Evolutionary conservation across 495 filamentous ascomycete species (phyloP), one percentile per base, ranked within the genome.

Genomic region (Aspergillus campestris): DNA sequence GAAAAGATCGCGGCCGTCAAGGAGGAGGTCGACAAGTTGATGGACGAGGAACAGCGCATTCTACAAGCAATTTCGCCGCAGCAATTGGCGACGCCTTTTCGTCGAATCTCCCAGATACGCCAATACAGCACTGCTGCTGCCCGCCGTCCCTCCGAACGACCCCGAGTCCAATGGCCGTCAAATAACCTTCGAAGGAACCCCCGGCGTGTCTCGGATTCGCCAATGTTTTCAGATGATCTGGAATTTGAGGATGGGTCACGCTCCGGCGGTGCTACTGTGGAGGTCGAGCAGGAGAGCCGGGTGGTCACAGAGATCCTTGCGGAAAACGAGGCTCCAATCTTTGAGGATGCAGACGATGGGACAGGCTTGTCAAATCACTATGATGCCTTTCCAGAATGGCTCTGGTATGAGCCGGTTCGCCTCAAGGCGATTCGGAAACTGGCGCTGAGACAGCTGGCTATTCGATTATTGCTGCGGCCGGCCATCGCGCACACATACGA

Each of bases 1-100:
- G 68, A 73, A 51, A 70, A 69, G 51, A 71, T 73, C 28, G 68
- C 70, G 31, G 68, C 66, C 2, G 70, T 69, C 0, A 69, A 67
- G 52, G 68, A 66, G 18, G 70, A 73, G 37, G 65, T 71, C 39
- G 59, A 61, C 34, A 64, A 65, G 34, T 43, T 73, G 42, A 55
- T 67, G 35, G 64, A 70, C 13, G 67, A 73, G 51, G 70, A 70
- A 40, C 51, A 62, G 24, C 63, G 65, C 11, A 40, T 70, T 38
- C 14, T 70, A 18, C 56, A 57, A 27, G 50, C 62, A 9, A 40
- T 70, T 7, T 43, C 55, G 11, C 51, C 50, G 35, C 50, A 61
- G 28, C 62, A 56, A 24, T 60, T 53, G 28, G 11, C 27, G 6
- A 48, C 54, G 7, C 41, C 42, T 10, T 42, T 58, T 28, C 43